Evolutionary conservation across 768 basidiomycete species (phyloP).

Genomic region (Leccinum aurantiacum): DNA sequence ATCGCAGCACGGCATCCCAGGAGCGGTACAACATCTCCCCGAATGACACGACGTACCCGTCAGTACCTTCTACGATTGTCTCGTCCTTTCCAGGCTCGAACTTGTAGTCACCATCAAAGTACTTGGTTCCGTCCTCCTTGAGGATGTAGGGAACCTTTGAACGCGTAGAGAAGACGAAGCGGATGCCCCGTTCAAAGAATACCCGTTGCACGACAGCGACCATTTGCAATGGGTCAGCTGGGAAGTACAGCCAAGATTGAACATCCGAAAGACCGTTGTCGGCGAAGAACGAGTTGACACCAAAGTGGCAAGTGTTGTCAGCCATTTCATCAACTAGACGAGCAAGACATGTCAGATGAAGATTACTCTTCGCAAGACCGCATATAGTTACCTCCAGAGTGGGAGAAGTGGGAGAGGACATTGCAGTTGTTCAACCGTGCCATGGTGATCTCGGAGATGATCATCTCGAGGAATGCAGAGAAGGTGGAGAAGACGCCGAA

Average conservation of each 20-base stretch:
- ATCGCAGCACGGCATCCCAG: conserved; percentile 77
- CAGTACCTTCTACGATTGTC: conserved; percentile 70
- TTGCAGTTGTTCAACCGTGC: conserved; percentile 90
- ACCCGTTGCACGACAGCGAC: conserved; percentile 69
- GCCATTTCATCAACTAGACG: conserved; percentile 67
- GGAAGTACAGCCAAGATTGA: conserved; percentile 83
- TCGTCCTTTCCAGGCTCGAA: conserved; percentile 88
- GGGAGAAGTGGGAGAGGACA: conserved; percentile 85
- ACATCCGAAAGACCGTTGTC: conserved; percentile 85
- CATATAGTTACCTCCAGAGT: conserved; percentile 66
- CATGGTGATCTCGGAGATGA: conserved; percentile 87
- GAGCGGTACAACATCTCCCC: conserved; percentile 87
- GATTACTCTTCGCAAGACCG: neutral
- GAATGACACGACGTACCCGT: conserved; percentile 81
- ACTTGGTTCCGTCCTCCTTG: conserved; percentile 67
- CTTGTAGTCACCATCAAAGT: conserved; percentile 69
- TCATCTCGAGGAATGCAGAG: conserved; percentile 91
- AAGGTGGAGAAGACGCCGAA: conserved; percentile 90
- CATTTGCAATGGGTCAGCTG: conserved; percentile 84
- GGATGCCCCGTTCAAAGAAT: conserved; percentile 80
- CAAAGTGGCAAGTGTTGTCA: conserved; percentile 62
- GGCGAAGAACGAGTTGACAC: conserved; percentile 83
- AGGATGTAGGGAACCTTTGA: conserved; percentile 88
- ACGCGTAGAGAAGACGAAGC: conserved; percentile 88
- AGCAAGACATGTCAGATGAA: neutral